phyloP scores from a whole-genome alignment of 371 early-diverging fungal genomes.

The Nosema muscidifuracis region DNA sequence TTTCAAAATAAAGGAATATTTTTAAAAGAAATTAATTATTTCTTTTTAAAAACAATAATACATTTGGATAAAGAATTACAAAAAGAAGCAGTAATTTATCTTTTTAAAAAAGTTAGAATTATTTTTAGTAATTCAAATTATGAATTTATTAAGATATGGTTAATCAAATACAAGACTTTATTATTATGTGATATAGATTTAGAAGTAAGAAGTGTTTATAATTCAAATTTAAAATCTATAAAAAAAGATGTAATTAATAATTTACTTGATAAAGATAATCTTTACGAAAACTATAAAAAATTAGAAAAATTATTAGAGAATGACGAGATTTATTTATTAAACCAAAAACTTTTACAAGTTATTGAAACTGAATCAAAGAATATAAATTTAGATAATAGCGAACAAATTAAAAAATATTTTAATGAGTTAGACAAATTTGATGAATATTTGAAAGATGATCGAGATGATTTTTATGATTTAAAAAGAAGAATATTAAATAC shows the following conservation, averaged over 20 bases:
- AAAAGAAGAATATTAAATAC: neutral
- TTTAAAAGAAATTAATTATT: constrained; percentile 17
- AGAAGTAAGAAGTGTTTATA: constrained; percentile 17
- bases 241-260: constrained; percentile 14
- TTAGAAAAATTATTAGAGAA: neutral
- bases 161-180: constrained; percentile 13
- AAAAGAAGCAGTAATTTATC: constrained; percentile 20
- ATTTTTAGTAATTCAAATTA: constrained; percentile 4
- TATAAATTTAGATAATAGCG: neutral
- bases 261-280: neutral
- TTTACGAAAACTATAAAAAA: neutral
- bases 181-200: neutral
- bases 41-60: constrained; percentile 10
- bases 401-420: constrained; percentile 15
- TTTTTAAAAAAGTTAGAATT: constrained; percentile 21
- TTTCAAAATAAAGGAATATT: neutral
- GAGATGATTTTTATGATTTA: constrained; percentile 5
- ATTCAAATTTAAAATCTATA: constrained; percentile 9
- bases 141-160: constrained; percentile 22
- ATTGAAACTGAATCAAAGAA: neutral
- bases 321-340: constrained; percentile 11
- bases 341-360: constrained; percentile 1
- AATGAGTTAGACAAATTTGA: constrained; percentile 15
- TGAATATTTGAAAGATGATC: constrained; percentile 15
- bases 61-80: constrained; percentile 34